Conservation (phyloP, 257 asterid genomes). For the Lantana camara region DNA sequence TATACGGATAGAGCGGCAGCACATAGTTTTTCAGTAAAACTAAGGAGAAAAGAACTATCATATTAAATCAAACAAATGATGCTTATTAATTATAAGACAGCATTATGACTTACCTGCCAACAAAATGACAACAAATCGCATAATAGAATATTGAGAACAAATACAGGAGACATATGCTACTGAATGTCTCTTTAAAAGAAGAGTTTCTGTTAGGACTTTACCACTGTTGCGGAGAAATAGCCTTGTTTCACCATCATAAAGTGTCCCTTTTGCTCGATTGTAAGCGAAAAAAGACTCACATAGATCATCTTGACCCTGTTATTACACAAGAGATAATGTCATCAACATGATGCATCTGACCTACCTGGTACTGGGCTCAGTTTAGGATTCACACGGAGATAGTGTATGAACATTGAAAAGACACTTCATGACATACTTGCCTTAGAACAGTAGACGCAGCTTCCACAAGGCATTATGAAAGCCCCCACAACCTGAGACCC, state of each 20-base stretch:
- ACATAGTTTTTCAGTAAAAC: no score
- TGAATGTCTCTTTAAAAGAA: neutral
- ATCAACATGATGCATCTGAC: slow-evolving; percentile 14
- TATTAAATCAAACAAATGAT: neutral
- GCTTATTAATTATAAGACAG: slow-evolving; percentile 13
- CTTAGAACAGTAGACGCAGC: slow-evolving; percentile 92
- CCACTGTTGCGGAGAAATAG: slow-evolving; percentile 83
- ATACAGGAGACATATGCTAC: neutral
- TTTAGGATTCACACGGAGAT: slow-evolving; percentile 17
- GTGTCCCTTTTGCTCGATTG: slow-evolving; percentile 97
- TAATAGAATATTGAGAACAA: slow-evolving; percentile 3
- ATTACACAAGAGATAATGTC: slow-evolving; percentile 33
- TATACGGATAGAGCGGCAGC: no score
- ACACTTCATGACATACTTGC: slow-evolving; percentile 40
- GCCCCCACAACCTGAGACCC: slow-evolving; percentile 96
- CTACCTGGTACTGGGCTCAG: neutral
- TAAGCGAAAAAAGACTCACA: slow-evolving; percentile 91
- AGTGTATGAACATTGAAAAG: slow-evolving; percentile 29
- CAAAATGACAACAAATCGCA: no score
- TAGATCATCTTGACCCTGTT: slow-evolving; percentile 97
- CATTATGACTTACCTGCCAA: neutral
- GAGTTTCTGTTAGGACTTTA: slow-evolving; percentile 32
- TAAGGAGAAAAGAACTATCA: neutral
- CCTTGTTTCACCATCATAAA: slow-evolving; percentile 97
- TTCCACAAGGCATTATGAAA: slow-evolving; percentile 98